phyloP scores from a whole-genome alignment of 176 grass and related monocot species.

The Oryza meyeriana region DNA sequence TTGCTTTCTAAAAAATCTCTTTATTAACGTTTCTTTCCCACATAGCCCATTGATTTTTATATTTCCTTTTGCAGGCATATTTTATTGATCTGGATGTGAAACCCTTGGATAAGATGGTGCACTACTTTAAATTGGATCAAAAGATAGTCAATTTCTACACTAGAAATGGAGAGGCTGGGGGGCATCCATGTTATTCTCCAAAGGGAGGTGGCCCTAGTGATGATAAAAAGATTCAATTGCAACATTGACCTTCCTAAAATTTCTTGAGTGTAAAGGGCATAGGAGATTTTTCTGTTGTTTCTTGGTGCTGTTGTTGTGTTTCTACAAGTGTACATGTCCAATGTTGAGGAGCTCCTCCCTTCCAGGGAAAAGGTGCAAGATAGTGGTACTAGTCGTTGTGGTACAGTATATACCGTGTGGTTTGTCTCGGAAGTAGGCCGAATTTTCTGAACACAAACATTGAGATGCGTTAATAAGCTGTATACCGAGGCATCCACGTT shows the following conservation, averaged over 20 bases:
- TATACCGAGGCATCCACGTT: not conserved
- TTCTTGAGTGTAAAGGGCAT: not conserved
- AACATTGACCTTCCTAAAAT: slow-evolving; percentile 1
- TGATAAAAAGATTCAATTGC: not conserved
- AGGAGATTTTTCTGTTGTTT: not conserved
- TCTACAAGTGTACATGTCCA: slow-evolving; percentile 15
- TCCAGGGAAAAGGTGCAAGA: not conserved
- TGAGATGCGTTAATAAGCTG: not conserved
- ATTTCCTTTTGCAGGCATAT: slow-evolving; percentile 47
- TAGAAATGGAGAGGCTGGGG: slow-evolving; percentile 19
- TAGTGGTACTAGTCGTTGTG: not conserved
- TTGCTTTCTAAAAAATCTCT: not conserved
- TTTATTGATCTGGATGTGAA: slow-evolving; percentile 92
- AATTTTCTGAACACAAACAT: not conserved
- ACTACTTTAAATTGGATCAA: slow-evolving; percentile 70
- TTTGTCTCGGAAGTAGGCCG: not conserved
- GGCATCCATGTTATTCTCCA: not conserved
- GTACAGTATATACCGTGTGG: slow-evolving; percentile 12
- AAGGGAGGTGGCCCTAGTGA: not conserved
- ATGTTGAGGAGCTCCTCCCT: not conserved
- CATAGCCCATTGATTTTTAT: not conserved
- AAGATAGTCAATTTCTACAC: slow-evolving; percentile 81
- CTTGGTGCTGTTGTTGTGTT: slow-evolving; percentile 18
- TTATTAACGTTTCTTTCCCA: not conserved
- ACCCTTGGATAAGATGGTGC: slow-evolving; percentile 70